Conservation (phyloP, 371 early-diverging fungal genomes). For the Mortierella sp. region DNA sequence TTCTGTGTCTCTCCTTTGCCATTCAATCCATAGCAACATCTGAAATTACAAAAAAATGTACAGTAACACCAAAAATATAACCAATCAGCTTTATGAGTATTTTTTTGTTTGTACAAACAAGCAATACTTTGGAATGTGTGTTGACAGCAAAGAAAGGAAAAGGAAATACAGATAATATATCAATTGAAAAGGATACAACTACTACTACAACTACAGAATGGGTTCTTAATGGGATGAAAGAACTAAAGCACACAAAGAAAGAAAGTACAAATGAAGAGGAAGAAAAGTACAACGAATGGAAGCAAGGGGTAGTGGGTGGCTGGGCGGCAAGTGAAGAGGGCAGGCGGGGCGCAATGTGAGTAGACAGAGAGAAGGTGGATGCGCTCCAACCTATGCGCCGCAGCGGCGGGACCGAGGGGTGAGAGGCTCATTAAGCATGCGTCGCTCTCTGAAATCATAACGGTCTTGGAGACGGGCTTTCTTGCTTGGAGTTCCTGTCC, state of each 20-base stretch:
- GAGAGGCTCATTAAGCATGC: constrained; percentile 39
- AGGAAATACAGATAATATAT: neutral
- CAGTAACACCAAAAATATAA: neutral
- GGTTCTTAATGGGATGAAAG: neutral
- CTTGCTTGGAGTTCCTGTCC: neutral
- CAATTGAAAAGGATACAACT: neutral
- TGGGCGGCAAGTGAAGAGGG: neutral
- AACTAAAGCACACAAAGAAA: neutral
- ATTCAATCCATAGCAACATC: neutral
- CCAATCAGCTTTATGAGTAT: neutral
- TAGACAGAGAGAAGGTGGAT: neutral
- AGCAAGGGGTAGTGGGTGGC: too few species aligned
- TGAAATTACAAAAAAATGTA: neutral
- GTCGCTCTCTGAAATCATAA: constrained; percentile 47
- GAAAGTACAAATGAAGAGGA: neutral
- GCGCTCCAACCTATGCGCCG: constrained; percentile 2
- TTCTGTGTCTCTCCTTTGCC: neutral
- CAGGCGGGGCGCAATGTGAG: neutral
- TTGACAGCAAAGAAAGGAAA: neutral
- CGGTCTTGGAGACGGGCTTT: constrained; percentile 24
- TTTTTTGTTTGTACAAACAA: neutral
- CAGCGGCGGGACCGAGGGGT: constrained; percentile 28
- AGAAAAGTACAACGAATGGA: neutral
- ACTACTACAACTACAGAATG: neutral
- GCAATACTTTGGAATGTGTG: neutral